Conservation (phyloP, 331 rosid species). For the Erythrophleum ivorense region DNA sequence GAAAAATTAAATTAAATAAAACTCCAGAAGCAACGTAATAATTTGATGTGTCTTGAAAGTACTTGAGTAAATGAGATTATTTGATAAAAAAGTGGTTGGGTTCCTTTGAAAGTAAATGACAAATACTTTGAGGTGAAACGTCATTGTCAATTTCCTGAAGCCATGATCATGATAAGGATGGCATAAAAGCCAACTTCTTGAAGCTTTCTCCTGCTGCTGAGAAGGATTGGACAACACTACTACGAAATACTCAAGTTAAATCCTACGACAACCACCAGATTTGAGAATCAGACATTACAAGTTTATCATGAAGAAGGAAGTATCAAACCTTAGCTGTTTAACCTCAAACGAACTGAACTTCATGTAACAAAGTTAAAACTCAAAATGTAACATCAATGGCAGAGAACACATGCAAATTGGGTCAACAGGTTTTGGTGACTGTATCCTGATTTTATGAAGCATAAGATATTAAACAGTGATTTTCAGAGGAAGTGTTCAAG, state of each 20-base stretch:
- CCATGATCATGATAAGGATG: neutral
- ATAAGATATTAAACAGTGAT: neutral
- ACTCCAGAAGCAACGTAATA: neutral
- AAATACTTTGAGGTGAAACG: constrained; percentile 29
- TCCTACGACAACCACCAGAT: neutral
- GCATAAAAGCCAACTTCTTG: constrained; percentile 5
- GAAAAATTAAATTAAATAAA: no score
- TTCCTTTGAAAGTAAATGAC: constrained; percentile 33
- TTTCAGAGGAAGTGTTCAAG: neutral
- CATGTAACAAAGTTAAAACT: neutral
- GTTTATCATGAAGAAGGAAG: neutral
- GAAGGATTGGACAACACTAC: neutral
- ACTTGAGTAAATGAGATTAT: constrained; percentile 24
- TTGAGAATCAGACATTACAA: neutral
- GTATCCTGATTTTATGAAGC: neutral
- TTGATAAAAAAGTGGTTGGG: constrained; percentile 33
- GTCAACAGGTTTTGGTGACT: constrained; percentile 1
- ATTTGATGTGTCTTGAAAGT: constrained; percentile 20
- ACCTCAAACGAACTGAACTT: constrained; percentile 14
- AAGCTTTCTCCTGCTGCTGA: neutral
- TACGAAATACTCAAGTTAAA: neutral
- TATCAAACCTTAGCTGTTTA: neutral
- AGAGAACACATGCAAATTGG: neutral
- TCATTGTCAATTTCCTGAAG: constrained; percentile 2
- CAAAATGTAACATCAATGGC: constrained; percentile 1